Evolutionary conservation across 2,329 filamentous ascomycete species (phyloP), one percentile per base, ranked within the genome.

Genomic region (Neopestalotiopsis sp.): DNA sequence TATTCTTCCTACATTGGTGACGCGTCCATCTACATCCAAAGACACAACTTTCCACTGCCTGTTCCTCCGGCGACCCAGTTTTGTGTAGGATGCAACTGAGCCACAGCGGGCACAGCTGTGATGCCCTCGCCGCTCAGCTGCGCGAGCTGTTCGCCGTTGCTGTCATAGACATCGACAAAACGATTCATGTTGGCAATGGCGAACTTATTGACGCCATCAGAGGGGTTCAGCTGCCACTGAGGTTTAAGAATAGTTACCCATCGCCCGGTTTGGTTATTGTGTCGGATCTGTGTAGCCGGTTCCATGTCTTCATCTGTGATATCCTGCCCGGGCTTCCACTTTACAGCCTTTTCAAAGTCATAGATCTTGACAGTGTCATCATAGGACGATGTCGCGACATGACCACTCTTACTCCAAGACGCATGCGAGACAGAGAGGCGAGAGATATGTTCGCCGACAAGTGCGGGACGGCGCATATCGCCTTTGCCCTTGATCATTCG

Each of bases 111-210:
- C 4, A 99, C 96, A 6, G 96, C 96, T 0, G 94, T 97, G 74
- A 99, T 97, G 0, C 92, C 93, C 0, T 97, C 94, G 0, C 94
- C 94, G 1, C 91, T 94, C 0, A 97, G 81, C 79, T 98, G 95
- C 0, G 93, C 95, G 4, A 99, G 82, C 79, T 98, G 95, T 75
- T 94, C 91, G 0, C 96, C 96, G 63, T 92, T 88, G 0, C 90
- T 87, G 0, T 92, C 92, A 78, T 92, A 99, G 0, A 99, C 88
- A 76, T 99, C 96, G 1, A 98, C 94, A 74, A 98, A 98, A 1
- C 96, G 90, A 77, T 97, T 97, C 96, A 98, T 98, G 74, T 98
- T 99, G 1, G 94, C 96, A 68, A 99, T 95, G 30, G 90, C 93
- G 75, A 99, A 94, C 70, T 95, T 94, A 71, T 97, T 91, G 5